phyloP scores from a whole-genome alignment of 805 yeast species.

The Zygoascus biomembranicola region DNA sequence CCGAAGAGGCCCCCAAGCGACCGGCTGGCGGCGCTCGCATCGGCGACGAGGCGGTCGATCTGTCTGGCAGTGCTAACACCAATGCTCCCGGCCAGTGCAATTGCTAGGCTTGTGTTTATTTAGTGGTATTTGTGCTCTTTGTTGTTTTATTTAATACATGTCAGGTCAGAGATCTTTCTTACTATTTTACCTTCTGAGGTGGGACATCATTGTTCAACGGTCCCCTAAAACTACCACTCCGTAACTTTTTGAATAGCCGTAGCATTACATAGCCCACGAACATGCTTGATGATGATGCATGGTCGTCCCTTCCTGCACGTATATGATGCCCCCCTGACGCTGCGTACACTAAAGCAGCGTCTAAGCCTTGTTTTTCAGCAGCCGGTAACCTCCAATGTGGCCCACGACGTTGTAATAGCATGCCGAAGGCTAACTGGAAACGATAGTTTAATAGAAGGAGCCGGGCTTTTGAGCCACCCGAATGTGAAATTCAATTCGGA shows the following conservation, averaged over 20 bases:
- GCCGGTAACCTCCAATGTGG: neutral
- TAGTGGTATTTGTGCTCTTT: constrained; percentile 5
- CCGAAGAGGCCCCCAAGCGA: constrained; percentile 32
- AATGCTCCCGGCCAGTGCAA: constrained; percentile 9
- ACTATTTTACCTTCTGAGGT: too few relatives aligned
- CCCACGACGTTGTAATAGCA: neutral
- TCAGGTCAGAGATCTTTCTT: neutral
- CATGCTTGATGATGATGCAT: neutral
- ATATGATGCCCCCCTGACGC: constrained; percentile 1
- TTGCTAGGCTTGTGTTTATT: constrained; percentile 5
- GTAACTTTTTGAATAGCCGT: too few relatives aligned
- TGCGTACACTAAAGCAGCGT: neutral
- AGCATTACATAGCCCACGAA: too few relatives aligned
- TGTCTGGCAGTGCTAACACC: constrained; percentile 1
- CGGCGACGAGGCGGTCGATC: constrained; percentile 12
- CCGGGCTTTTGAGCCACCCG: neutral
- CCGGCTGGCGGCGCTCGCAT: constrained; percentile 12
- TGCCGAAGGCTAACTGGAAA: neutral
- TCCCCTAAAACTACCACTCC: too few relatives aligned
- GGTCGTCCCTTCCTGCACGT: neutral
- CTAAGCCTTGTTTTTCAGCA: neutral
- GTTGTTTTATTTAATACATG: neutral
- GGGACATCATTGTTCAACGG: too few relatives aligned
- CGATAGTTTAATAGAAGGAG: neutral
- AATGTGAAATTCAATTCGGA: neutral